Percentiles rank a stretch among this genome's conserved stretches.
Evolutionary conservation across 1,139 yeast genomes (phyloP).

Genomic region (Pneumocystis wakefieldiae): DNA sequence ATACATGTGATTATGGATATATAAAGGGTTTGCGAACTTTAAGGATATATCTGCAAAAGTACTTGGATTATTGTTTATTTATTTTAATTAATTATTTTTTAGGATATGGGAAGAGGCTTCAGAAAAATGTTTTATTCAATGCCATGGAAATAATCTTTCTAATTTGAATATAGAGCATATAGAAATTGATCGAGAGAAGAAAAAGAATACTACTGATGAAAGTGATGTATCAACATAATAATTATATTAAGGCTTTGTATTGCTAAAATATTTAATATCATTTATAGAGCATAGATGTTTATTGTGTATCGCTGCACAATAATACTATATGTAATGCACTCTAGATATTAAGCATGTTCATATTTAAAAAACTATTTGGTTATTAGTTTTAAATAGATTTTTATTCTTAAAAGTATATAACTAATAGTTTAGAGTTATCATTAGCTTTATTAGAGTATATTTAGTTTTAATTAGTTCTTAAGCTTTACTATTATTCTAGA

Average conservation of each 20-base stretch:
- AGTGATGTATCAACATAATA: background rate
- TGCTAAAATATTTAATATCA: background rate
- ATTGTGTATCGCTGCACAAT: background rate
- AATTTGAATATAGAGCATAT: background rate
- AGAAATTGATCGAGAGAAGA: background rate
- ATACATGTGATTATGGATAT: conserved; percentile 65
- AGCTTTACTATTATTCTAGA: background rate
- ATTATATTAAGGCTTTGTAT: background rate
- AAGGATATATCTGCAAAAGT: conserved; percentile 36
- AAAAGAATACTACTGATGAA: background rate
- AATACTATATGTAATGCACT: background rate
- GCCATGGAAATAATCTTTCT: background rate
- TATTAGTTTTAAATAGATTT: background rate
- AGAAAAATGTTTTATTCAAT: background rate
- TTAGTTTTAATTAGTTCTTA: background rate
- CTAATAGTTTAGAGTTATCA: background rate
- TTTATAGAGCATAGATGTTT: background rate
- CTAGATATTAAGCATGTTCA: background rate
- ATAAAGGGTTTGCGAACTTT: conserved; percentile 64
- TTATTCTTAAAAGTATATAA: background rate
- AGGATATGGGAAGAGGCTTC: conserved; percentile 2
- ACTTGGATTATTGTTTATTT: background rate
- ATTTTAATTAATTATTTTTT: background rate
- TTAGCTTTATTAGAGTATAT: background rate
- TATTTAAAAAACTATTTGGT: background rate